Base-by-base conservation (phyloP, 371 early-diverging fungal species). In the Massospora cicadina region DNA sequence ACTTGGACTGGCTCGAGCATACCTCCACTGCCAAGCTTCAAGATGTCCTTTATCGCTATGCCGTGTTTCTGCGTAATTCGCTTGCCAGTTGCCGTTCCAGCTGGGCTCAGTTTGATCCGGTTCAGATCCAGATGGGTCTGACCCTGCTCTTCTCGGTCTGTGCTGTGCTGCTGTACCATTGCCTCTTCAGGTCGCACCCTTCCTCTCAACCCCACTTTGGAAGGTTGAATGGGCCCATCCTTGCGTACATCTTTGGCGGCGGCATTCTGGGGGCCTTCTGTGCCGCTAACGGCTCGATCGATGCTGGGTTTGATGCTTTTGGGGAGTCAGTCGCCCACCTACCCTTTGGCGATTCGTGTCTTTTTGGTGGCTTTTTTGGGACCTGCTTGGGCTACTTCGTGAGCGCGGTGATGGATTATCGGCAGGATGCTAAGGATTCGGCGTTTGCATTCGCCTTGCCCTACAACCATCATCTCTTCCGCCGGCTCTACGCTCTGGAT, bases 81-180 rank as follows among this genome's bases (percentile, higher is more conserved):
- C 75, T 95, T 28, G 75, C 79, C 12, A 81, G 82, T 25, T 85
- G 89, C 63, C 81, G 90, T 17, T 73, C 79, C 24, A 81, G 89
- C 55, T 97, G 97, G 95, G 91, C 95, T 2, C 89, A 90, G 33
- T 97, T 97, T 69, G 92, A 95, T 59, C 73, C 82, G 0, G 75
- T 74, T 0, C 73, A 77, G 26, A 89, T 91, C 77, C 60, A 71
- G 0, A 65, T 77, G 0, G 90, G 90, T 1, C 75, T 87, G 0
- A 53, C 70, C 0, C 63, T 84, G 0, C 61, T 88, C 33, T 55
- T 75, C 69, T 23, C 33, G 66, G 31, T 60, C 69, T 13, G 31
- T 24, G 25, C 10, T 65, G 23, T 60, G 23, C 43, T 57, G 24
- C 56, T 65, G 1, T 17, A 65, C 21, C 31, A 61, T 29, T 27